A percentile compares a stretch with the other conserved stretches of the same genome.
Evolutionary conservation across 1,284 basidiomycete genomes (phyloP).

Genomic region (Lignosus rhinocerotis): DNA sequence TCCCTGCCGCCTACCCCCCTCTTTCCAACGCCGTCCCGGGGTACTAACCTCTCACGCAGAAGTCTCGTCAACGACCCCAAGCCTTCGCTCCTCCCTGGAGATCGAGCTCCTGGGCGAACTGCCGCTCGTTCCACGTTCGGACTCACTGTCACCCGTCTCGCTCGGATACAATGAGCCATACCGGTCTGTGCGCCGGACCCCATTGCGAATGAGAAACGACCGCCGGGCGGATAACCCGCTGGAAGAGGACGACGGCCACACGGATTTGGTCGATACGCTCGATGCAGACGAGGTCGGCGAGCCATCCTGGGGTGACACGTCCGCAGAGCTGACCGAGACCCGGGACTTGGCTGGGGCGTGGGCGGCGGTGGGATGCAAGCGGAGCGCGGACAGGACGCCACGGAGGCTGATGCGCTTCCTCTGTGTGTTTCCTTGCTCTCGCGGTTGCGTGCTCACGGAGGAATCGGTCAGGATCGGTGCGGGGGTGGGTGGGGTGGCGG

Average conservation of each 20-base stretch:
- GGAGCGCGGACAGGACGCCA: background rate
- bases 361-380: background rate
- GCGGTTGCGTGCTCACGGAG: too few relatives aligned
- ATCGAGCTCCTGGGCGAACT: background rate
- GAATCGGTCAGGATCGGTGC: too few relatives aligned
- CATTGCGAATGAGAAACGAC: conserved; percentile 1
- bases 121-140: background rate
- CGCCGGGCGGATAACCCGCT: background rate
- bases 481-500: background rate
- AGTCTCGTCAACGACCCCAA: too few relatives aligned
- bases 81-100: background rate
- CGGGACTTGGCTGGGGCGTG: background rate
- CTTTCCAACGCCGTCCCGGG: too few relatives aligned
- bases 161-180: conserved; percentile 1
- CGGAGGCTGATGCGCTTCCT: background rate
- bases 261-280: background rate
- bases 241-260: background rate
- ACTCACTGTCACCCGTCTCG: background rate
- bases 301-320: background rate
- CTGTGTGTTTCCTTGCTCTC: background rate
- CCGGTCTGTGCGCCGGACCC: conserved; percentile 1
- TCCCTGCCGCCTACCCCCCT: too few relatives aligned
- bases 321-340: background rate
- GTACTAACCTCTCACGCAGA: too few relatives aligned
- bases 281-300: background rate